Evolutionary conservation across 2,329 filamentous ascomycete species (phyloP).

Genomic region (Sclerotinia sclerotiorum): DNA sequence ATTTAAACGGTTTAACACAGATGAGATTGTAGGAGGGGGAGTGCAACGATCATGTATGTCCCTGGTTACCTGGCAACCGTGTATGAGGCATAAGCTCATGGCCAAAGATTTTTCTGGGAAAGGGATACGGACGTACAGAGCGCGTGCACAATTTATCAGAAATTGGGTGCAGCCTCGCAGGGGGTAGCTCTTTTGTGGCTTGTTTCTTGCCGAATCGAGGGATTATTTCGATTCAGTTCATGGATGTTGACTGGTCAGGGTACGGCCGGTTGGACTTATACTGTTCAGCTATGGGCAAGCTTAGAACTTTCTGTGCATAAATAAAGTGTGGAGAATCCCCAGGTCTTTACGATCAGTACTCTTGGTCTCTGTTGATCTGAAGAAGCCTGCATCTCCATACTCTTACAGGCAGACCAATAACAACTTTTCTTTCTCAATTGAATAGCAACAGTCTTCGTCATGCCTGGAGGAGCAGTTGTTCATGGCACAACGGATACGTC

Average conservation of each 20-base stretch:
- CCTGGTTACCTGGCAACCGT: constrained; percentile 6
- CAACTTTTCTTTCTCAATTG: constrained; percentile 2
- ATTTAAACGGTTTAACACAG: neutral
- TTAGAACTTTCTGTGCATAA: neutral
- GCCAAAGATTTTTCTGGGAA: constrained; percentile 10
- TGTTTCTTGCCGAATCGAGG: constrained; percentile 1
- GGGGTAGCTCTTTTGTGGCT: constrained; percentile 14
- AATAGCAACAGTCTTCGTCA: constrained; percentile 18
- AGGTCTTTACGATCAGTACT: neutral
- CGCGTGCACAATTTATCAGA: constrained; percentile 20
- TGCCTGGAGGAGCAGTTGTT: constrained; percentile 23
- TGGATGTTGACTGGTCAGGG: constrained; percentile 13
- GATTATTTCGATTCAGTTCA: constrained; percentile 1
- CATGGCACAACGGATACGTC: constrained; percentile 25
- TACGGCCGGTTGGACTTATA: constrained; percentile 12
- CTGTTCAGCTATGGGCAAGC: neutral
- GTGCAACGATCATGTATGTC: constrained; percentile 8
- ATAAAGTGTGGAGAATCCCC: constrained; percentile 16
- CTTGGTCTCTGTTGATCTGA: constrained; percentile 10
- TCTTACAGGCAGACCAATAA: constrained; percentile 8
- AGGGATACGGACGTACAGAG: constrained; percentile 11
- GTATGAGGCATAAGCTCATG: neutral
- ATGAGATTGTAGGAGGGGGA: neutral
- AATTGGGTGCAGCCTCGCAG: neutral
- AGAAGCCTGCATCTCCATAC: constrained; percentile 6